Base-by-base conservation (phyloP, 2,329 filamentous ascomycete genomes). In the Fusarium oxysporum region DNA sequence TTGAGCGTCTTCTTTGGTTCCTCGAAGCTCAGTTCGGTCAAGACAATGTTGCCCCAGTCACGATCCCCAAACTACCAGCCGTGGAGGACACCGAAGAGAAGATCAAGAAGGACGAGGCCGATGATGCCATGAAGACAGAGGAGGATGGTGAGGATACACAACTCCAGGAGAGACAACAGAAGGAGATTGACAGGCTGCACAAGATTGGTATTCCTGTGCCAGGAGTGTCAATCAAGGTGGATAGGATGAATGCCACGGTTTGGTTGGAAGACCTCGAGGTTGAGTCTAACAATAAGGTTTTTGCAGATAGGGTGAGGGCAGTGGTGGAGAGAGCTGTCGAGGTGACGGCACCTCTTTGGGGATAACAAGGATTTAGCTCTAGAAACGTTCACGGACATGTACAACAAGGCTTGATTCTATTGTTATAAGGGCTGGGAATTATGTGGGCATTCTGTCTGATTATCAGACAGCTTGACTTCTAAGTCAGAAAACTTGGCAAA, bases 11-110 rank as follows among this genome's bases (percentile, higher is more conserved):
- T 25, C 92, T 97, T 83, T 93, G 97, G 90, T 97, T 99, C 85
- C 91, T 99, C 19, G 96, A 99, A 85, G 93, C 95, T 6, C 96
- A 99, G 81, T 99, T 99, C 79, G 96, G 96, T 70, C 87, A 90
- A 37, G 92, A 96, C 72, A 92, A 94, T 67, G 91, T 98, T 63
- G 86, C 89, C 1, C 95, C 96, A 8, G 93, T 98, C 73, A 88
- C 91, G 43, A 85, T 83, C 78, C 84, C 94, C 67, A 88, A 91
- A 81, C 81, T 90, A 5, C 84, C 86, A 0, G 71, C 83, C 11
- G 76, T 84, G 63, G 73, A 78, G 8, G 79, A 81, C n/a, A 78
- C 78, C 21, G 62, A 83, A 43, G 82, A 80, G 45, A 78, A 77
- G 28, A 73, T 77, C 21, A 74, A 71, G 57, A 80, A 82, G 12